These are phyloP conservation scores for Lepidium didymum DNA, from an alignment of 345 rosid species.

Conservation along the genomic window DNA sequence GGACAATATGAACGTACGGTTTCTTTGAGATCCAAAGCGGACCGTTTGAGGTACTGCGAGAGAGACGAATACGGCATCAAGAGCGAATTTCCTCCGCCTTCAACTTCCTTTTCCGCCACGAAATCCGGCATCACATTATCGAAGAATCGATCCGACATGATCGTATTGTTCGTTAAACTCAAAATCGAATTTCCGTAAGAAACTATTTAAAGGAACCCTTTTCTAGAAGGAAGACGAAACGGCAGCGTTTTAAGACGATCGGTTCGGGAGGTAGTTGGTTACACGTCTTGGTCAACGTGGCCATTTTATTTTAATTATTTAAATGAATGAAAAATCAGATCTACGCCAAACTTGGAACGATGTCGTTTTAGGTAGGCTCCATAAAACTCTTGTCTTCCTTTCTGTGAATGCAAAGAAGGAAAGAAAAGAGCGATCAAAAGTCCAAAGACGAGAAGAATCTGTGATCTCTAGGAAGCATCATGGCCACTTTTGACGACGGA, in stretches of 20 bases:
- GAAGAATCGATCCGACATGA: constrained; percentile 67
- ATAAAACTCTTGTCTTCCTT: neutral
- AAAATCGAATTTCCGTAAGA: neutral
- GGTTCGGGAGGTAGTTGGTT: constrained; percentile 26
- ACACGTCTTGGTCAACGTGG: constrained; percentile 28
- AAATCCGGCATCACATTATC: constrained; percentile 55
- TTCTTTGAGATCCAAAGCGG: constrained; percentile 75
- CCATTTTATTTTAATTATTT: neutral
- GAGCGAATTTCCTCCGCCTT: constrained; percentile 37
- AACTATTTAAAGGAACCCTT: neutral
- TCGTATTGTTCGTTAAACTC: neutral
- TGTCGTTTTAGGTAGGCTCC: neutral
- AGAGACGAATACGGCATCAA: constrained; percentile 51
- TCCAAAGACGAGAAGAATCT: constrained; percentile 3
- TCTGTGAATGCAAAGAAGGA: neutral
- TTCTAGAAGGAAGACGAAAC: neutral
- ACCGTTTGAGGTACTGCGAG: constrained; percentile 49
- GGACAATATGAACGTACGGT: constrained; percentile 24
- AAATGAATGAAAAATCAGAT: neutral
- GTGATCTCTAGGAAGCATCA: constrained; percentile 12
- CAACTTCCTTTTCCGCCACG: constrained; percentile 26
- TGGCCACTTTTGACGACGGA: constrained; percentile 31
- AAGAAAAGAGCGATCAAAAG: constrained; percentile 12
- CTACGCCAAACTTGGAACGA: neutral
- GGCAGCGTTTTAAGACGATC: neutral